A percentile compares a stretch with the other conserved stretches of the same genome.
Evolutionary conservation across 371 early-diverging fungal species (phyloP).

Genomic region (Funneliformis caledonium): DNA sequence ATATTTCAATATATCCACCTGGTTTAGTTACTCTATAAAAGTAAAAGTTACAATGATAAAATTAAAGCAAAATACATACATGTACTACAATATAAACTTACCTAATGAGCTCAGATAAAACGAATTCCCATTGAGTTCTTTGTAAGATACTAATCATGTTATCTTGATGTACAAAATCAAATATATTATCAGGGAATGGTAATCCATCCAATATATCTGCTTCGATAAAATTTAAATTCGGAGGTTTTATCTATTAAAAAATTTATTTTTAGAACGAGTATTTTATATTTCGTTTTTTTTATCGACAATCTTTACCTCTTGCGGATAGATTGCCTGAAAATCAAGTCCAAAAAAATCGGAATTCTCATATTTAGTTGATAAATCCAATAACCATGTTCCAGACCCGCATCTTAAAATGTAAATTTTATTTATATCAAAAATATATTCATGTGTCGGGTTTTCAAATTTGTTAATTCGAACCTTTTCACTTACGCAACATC

Average conservation of each 20-base stretch:
- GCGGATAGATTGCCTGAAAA: conserved; percentile 42
- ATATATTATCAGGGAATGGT: conserved; percentile 5
- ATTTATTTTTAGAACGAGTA: neutral
- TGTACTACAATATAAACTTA: too few species aligned
- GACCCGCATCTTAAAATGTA: neutral
- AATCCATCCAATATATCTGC: neutral
- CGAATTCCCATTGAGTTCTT: neutral
- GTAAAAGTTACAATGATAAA: too few species aligned
- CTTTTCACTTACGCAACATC: too few species aligned
- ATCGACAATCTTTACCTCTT: neutral
- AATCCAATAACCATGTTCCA: conserved; percentile 45
- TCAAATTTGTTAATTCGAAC: too few species aligned
- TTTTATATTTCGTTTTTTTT: too few species aligned
- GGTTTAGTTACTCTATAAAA: neutral
- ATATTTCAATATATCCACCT: neutral
- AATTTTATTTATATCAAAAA: neutral
- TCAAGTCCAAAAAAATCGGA: conserved; percentile 54
- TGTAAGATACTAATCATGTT: neutral
- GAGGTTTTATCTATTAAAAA: neutral
- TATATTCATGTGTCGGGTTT: too few species aligned
- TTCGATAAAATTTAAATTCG: conserved; percentile 6
- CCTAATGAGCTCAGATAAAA: neutral
- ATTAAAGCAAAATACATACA: too few species aligned
- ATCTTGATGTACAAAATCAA: neutral
- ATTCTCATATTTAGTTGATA: conserved; percentile 53